Evolutionary conservation across 2,329 filamentous ascomycete genomes (phyloP), one percentile per base, ranked within the genome.

Genomic region (Xylaria sp.): DNA sequence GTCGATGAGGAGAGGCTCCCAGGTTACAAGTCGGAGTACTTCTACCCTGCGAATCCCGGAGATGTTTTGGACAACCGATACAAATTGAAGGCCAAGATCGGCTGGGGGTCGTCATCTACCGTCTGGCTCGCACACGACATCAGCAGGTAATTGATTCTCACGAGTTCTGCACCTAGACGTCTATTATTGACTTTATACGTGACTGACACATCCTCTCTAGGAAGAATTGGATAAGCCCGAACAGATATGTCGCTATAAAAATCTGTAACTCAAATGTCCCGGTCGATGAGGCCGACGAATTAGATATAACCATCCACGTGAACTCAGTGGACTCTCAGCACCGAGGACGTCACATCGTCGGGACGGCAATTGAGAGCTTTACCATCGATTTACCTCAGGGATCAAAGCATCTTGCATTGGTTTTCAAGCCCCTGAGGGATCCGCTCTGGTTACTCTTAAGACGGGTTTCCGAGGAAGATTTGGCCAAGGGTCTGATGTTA

Each of bases 81-180:
- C n/a, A 12, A 63, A 54, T 54, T 55, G 60, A 63, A 55, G 51
- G 50, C 51, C 9, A 63, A 57, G 40, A 44, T 63, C 25, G 60
- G 60, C n/a, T 63, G 60, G 60, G 60, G 60, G 13, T 55, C 50
- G 13, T 55, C 50, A 37, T 63, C 60, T 18, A 63, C 60, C 9
- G 60, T 63, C 27, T 63, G 60, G 60, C 60, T 63, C 25, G 60
- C 60, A 35, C 50, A 63, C 1, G 50, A 57, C 13, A 63, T 57
- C n/a, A 47, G 60, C 60, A 47, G 60, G 60, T 48, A 35, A 48
- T 54, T 32, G n/a, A 25, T 42, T 23, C 16, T 35, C 50, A 42
- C 44, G 10, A 51, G 32, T 27, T 40, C 32, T n/a, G 6, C 44
- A 51, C 40, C 21, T 37, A 37, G n/a, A 27, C 40, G 29, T 51